These are phyloP conservation scores for Hygrocybe punicea DNA, from an alignment of 768 basidiomycete genomes.

Conservation along the genomic window DNA sequence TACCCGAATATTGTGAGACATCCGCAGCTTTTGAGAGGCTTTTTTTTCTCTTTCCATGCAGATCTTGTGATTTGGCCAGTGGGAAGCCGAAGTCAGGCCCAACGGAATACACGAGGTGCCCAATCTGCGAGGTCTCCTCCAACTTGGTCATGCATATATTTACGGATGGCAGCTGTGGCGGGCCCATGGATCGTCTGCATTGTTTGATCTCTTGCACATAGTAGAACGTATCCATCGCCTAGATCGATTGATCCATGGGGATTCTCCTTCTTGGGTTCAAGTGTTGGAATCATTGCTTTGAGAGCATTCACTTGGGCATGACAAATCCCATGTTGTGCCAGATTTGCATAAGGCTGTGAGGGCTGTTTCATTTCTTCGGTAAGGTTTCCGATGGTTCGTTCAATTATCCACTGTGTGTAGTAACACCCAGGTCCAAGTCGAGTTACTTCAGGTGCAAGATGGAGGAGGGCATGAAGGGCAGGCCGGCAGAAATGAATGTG, in stretches of 20 bases:
- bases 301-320: conserved; percentile 4
- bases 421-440: not conserved
- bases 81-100: conserved; percentile 22
- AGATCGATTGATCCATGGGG: not conserved
- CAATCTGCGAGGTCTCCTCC: conserved; percentile 8
- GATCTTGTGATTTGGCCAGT: conserved; percentile 22
- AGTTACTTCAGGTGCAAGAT: conserved; percentile 2
- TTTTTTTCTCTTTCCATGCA: conserved; percentile 17
- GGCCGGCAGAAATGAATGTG: not conserved
- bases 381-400: conserved; percentile 7
- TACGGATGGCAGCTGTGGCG: conserved; percentile 21
- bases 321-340: conserved; percentile 1
- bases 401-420: conserved; percentile 4
- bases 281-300: not conserved
- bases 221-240: conserved; percentile 1
- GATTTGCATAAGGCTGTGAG: conserved; percentile 6
- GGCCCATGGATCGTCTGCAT: not conserved
- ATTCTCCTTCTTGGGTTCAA: conserved; percentile 5
- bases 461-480: conserved; percentile 3
- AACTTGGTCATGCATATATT: not conserved
- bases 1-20: conserved; percentile 1
- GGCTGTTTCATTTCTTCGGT: conserved; percentile 4
- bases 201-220: conserved; percentile 1
- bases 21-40: not conserved
- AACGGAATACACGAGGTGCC: conserved; percentile 12